phyloP scores from a whole-genome alignment of 305 asterid genomes.

The Fraxinus floribunda region DNA sequence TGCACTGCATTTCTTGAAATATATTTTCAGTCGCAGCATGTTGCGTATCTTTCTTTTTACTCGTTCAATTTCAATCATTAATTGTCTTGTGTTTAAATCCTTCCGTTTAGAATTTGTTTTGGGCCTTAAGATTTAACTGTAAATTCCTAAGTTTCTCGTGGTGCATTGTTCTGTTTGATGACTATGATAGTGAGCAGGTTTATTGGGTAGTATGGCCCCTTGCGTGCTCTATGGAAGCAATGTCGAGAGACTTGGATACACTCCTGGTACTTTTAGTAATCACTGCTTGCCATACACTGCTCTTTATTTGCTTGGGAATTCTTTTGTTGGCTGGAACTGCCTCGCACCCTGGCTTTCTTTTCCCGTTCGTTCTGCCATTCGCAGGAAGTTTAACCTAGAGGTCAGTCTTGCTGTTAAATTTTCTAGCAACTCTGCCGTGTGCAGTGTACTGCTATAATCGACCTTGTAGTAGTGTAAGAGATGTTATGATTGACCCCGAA shows the following conservation, averaged over 20 bases:
- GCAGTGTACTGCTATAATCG: neutral
- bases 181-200: conserved; percentile 46
- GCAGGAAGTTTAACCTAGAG: conserved; percentile 73
- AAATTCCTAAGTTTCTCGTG: conserved; percentile 2
- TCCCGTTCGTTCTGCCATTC: conserved; percentile 71
- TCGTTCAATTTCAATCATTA: neutral
- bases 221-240: conserved; percentile 88
- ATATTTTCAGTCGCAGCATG: neutral
- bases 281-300: conserved; percentile 84
- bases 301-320: conserved; percentile 63
- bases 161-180: neutral
- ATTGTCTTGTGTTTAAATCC: neutral
- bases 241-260: conserved; percentile 66
- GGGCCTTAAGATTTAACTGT: neutral
- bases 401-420: conserved; percentile 23
- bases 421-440: neutral
- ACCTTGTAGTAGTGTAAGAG: neutral
- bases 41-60: neutral
- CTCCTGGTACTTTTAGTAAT: conserved; percentile 54
- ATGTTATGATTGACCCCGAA: neutral
- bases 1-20: neutral
- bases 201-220: conserved; percentile 72
- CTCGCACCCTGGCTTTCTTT: conserved; percentile 81
- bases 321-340: conserved; percentile 68
- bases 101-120: neutral